A percentile compares a stretch with the other conserved stretches of the same genome.
Evolutionary conservation across 768 basidiomycete genomes (phyloP).

Genomic region (Lactarius indigo): DNA sequence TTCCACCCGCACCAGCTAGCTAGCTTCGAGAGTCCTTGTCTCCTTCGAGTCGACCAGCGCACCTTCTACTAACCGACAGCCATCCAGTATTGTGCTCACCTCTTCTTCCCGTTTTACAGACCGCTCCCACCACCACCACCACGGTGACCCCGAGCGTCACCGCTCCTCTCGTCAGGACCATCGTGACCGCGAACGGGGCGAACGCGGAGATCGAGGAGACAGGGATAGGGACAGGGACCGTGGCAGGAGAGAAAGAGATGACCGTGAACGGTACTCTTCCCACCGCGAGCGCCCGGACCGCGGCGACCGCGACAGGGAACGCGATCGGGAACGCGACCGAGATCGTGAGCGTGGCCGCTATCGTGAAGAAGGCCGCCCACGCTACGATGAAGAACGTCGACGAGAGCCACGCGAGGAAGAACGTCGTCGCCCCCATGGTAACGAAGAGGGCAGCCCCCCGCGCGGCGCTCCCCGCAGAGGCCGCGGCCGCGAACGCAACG

Average conservation of each 20-base stretch:
- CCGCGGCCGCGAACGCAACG: constrained; percentile 48
- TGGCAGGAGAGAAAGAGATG: constrained; percentile 27
- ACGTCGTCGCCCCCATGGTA: constrained; percentile 29
- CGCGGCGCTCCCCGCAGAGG: constrained; percentile 41
- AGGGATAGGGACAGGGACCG: constrained; percentile 34
- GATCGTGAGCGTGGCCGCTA: constrained; percentile 50
- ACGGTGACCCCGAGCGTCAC: constrained; percentile 29
- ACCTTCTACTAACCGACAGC: constrained; percentile 20
- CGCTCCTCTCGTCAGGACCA: constrained; percentile 31
- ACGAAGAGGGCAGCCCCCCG: constrained; percentile 36
- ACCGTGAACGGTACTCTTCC: constrained; percentile 30
- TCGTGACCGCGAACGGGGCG: constrained; percentile 31
- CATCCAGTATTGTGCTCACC: constrained; percentile 24
- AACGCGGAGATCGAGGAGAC: constrained; percentile 34
- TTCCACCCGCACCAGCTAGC: constrained; percentile 28
- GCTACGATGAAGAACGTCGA: constrained; percentile 41
- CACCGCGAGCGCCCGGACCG: constrained; percentile 35
- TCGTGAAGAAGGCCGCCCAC: constrained; percentile 29
- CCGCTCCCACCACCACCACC: constrained; percentile 25
- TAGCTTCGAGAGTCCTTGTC: constrained; percentile 25
- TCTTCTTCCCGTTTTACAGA: constrained; percentile 24
- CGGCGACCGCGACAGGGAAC: constrained; percentile 34
- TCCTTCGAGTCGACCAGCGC: constrained; percentile 23
- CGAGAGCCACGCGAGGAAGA: constrained; percentile 38
- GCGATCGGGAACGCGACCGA: constrained; percentile 43